Evolutionary conservation across 2,329 filamentous ascomycete species (phyloP).

Genomic region (Simplicillium sp.): DNA sequence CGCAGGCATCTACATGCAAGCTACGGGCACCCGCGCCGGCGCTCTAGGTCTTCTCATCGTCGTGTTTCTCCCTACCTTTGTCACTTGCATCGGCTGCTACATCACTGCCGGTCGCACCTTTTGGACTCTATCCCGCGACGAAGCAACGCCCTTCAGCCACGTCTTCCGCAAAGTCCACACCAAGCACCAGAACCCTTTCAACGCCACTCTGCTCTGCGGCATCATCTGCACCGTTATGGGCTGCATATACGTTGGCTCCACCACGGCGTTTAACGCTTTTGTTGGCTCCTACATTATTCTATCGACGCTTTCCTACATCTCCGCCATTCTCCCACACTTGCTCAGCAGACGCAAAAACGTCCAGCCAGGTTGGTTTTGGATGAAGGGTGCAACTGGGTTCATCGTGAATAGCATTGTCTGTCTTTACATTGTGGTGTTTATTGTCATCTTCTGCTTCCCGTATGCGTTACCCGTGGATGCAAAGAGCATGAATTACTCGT

Average conservation of each 20-base stretch:
- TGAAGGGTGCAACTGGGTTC: slow-evolving; percentile 38
- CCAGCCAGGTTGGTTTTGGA: slow-evolving; percentile 31
- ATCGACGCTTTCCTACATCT: slow-evolving; percentile 41
- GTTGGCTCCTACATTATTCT: slow-evolving; percentile 33
- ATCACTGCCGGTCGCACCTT: slow-evolving; percentile 4
- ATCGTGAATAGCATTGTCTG: slow-evolving; percentile 41
- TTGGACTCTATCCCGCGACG: slow-evolving; percentile 4
- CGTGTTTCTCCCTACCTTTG: slow-evolving; percentile 1
- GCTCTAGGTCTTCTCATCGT: slow-evolving; percentile 24
- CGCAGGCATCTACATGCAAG: slow-evolving; percentile 46
- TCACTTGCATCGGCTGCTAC: slow-evolving; percentile 4
- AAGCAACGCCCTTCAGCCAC: slow-evolving; percentile 3
- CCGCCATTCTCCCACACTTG: slow-evolving; percentile 47
- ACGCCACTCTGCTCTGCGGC: slow-evolving; percentile 42
- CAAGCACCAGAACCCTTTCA: slow-evolving; percentile 39
- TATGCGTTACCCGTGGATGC: slow-evolving; percentile 32
- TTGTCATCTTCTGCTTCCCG: slow-evolving; percentile 56
- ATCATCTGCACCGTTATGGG: slow-evolving; percentile 36
- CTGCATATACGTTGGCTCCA: slow-evolving; percentile 46
- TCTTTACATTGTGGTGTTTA: slow-evolving; percentile 49
- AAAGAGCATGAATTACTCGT: slow-evolving; percentile 42
- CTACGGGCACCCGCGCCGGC: slow-evolving; percentile 28
- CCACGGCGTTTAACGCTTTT: slow-evolving; percentile 49
- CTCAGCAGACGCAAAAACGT: slow-evolving; percentile 17
- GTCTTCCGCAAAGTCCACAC: slow-evolving; percentile 31